Percentiles rank a stretch among this genome's conserved stretches.
Evolutionary conservation across 164 flowering plant genomes (phyloP).

Genomic region (Tetrastigma voinierianum): DNA sequence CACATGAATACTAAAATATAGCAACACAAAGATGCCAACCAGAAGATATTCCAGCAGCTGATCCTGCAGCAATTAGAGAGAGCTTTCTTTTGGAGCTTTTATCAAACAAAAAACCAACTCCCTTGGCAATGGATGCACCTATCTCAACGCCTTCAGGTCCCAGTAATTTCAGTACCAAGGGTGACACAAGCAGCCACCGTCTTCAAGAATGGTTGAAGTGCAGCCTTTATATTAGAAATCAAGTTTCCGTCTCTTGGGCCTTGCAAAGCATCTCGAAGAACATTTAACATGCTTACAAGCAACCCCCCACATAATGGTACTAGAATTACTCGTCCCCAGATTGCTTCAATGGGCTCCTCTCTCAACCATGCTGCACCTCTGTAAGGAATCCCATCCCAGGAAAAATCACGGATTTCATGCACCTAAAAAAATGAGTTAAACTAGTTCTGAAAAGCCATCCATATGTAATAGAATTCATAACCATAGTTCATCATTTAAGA

Average conservation of each 20-base stretch:
- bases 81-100: conserved; percentile 42
- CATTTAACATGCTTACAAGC: conserved; percentile 58
- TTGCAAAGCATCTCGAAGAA: conserved; percentile 33
- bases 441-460: neutral
- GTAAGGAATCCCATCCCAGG: conserved; percentile 86
- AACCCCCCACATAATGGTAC: conserved; percentile 85
- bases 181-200: conserved; percentile 82
- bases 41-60: conserved; percentile 94
- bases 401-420: conserved; percentile 75
- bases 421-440: conserved; percentile 37
- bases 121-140: conserved; percentile 81
- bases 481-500: no score
- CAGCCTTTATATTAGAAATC: conserved; percentile 30
- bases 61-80: conserved; percentile 88
- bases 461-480: neutral
- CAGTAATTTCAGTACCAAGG: conserved; percentile 88
- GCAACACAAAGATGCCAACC: conserved; percentile 38
- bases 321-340: conserved; percentile 58
- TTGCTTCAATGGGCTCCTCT: conserved; percentile 55
- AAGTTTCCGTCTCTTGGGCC: conserved; percentile 13
- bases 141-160: conserved; percentile 99
- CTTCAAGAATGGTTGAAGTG: conserved; percentile 57
- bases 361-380: conserved; percentile 92
- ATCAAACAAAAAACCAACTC: conserved; percentile 46
- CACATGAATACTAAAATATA: conserved; percentile 1